Evolutionary conservation across 257 asterid genomes (phyloP).

Genomic region (Rubia yunnanensis): DNA sequence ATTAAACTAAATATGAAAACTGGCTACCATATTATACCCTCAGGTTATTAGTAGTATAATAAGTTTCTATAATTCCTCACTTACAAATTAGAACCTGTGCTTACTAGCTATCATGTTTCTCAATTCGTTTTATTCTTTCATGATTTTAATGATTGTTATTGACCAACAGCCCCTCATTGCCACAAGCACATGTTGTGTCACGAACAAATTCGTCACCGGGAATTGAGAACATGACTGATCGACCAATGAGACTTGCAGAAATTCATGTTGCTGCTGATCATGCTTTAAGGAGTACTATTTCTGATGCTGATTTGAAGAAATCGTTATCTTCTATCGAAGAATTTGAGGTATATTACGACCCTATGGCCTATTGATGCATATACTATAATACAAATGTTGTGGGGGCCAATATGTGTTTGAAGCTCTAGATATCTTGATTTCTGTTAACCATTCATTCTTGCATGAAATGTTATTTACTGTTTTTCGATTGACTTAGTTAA

Average conservation of each 20-base stretch:
- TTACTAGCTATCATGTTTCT: neutral
- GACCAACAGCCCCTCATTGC: slow-evolving; percentile 56
- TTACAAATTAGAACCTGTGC: neutral
- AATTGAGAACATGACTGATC: slow-evolving; percentile 66
- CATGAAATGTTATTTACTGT: neutral
- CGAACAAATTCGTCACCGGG: slow-evolving; percentile 87
- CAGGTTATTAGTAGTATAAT: neutral
- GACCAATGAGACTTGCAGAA: slow-evolving; percentile 97
- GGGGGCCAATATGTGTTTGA: neutral
- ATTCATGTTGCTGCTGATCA: slow-evolving; percentile 91
- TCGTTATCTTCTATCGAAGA: slow-evolving; percentile 73
- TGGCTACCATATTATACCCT: neutral
- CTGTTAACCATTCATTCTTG: neutral
- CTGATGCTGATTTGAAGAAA: slow-evolving; percentile 56
- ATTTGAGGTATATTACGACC: slow-evolving; percentile 61
- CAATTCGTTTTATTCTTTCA: neutral
- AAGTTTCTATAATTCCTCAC: neutral
- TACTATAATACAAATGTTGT: neutral
- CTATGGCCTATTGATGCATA: slow-evolving; percentile 10
- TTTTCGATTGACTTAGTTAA: neutral
- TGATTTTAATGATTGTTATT: slow-evolving; percentile 30
- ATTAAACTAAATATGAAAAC: neutral
- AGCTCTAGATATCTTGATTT: neutral
- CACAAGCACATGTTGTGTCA: slow-evolving; percentile 48
- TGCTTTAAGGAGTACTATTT: slow-evolving; percentile 69